Conservation (phyloP, 768 basidiomycete species). For the Leccinum variicolor region DNA sequence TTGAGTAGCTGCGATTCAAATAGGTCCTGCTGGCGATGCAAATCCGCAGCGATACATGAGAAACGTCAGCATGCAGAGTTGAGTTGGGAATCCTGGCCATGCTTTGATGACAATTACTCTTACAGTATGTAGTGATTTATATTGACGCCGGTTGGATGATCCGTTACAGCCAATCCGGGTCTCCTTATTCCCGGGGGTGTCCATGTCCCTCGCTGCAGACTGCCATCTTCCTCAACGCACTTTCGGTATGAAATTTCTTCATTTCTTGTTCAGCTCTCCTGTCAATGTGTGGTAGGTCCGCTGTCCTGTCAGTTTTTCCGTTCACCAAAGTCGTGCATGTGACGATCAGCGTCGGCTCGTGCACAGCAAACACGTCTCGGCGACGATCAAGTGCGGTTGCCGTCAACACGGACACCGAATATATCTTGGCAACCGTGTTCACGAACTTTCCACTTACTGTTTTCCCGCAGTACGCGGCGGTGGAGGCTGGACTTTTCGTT, state of each 20-base stretch:
- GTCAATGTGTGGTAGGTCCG: conserved; percentile 10
- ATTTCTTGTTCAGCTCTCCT: conserved; percentile 13
- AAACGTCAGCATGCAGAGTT: background rate
- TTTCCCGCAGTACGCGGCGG: conserved; percentile 20
- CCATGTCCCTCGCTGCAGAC: conserved; percentile 4
- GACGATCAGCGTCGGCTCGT: conserved; percentile 29
- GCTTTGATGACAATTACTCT: background rate
- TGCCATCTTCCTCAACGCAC: conserved; percentile 15
- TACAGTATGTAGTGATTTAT: background rate
- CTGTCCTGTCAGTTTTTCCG: conserved; percentile 12
- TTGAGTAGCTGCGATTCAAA: conserved; percentile 6
- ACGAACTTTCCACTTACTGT: conserved; percentile 16
- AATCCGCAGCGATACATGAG: conserved; percentile 14
- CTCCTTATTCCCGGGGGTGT: conserved; percentile 2
- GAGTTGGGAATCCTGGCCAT: background rate
- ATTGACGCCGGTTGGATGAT: conserved; percentile 28
- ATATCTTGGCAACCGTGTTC: conserved; percentile 28
- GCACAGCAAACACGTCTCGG: conserved; percentile 31
- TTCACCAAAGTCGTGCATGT: conserved; percentile 5
- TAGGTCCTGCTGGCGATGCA: conserved; percentile 13
- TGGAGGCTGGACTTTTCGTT: conserved; percentile 25
- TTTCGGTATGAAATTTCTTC: conserved; percentile 18
- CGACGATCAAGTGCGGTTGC: conserved; percentile 34
- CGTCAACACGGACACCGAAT: conserved; percentile 19
- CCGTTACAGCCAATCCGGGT: conserved; percentile 25